Base-by-base conservation (phyloP, 345 rosid species). In the Camelina laxa region DNA sequence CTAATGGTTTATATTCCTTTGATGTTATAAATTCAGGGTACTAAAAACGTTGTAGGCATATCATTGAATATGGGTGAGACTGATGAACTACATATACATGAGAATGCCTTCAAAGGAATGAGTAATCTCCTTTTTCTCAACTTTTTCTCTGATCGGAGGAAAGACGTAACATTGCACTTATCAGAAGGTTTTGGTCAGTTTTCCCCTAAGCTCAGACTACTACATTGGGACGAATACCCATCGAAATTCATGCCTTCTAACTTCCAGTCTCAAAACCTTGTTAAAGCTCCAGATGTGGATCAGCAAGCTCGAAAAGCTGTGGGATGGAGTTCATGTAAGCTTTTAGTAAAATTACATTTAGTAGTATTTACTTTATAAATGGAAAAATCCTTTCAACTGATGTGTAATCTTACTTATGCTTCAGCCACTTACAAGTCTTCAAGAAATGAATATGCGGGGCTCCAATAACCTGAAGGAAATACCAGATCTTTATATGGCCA, bases 221-320 rank as follows among this genome's bases (percentile, higher is more conserved):
- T 39, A 12, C 4, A 12, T 11, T 39, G 44, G 44, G 15, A 39
- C 3, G 12, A 12, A 39, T 39, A 39, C 44, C 15, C 44, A 1
- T 39, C 12, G 44, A 39, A 3, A 39, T 3, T 2, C 4, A 15
- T 81, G 64, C 79, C 84, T 10, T 36, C 48, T 47, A 57, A 10
- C 0, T 73, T 69, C 21, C 9, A 31, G 16, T 65, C 57, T 0
- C 58, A 64, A 3, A 63, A 68, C 0, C 72, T 62, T 9, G 69
- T 77, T 11, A 65, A 65, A 63, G 24, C 67, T 77, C 38, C 20
- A 38, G 19, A 21, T 75, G 45, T 8, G 5, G 0, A 0, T 1
- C 2, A 58, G 81, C 75, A 19, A 15, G 0, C 13, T 77, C 0
- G 42, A 69, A 24, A 60, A 48, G 42, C 12, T 80, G 0, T 80